phyloP scores from a whole-genome alignment of 2,329 filamentous ascomycete species.

The Cercospora sp. region DNA sequence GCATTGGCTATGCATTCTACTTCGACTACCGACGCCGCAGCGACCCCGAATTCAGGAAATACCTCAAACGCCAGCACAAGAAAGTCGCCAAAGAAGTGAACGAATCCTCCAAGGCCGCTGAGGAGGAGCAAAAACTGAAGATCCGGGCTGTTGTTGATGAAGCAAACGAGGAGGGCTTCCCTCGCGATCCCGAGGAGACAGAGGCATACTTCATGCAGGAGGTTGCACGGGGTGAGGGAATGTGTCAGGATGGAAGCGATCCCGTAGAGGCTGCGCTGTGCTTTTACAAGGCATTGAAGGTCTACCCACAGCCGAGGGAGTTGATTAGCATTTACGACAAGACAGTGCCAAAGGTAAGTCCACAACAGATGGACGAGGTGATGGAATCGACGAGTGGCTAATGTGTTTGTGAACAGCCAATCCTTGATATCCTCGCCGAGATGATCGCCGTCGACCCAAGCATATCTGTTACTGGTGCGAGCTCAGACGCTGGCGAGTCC shows the following conservation, averaged over 20 bases:
- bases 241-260: conserved; percentile 78
- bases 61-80: conserved; percentile 72
- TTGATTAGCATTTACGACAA: conserved; percentile 97
- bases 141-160: conserved; percentile 76
- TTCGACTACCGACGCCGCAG: conserved; percentile 66
- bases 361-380: background rate
- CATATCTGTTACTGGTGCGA: conserved; percentile 42
- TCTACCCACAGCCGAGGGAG: conserved; percentile 90
- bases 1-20: conserved; percentile 66
- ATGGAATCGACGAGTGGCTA: conserved; percentile 11
- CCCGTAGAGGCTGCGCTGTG: conserved; percentile 82
- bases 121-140: conserved; percentile 66
- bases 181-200: conserved; percentile 83
- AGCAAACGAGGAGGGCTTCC: conserved; percentile 90
- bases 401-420: conserved; percentile 58
- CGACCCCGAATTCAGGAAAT: conserved; percentile 63
- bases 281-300: conserved; percentile 98
- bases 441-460: conserved; percentile 92
- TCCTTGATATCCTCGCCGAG: conserved; percentile 93
- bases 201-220: conserved; percentile 97
- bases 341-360: conserved; percentile 87
- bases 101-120: conserved; percentile 67
- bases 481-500: conserved; percentile 33
- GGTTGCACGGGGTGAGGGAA: conserved; percentile 81
- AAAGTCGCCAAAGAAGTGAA: conserved; percentile 70